Base-by-base conservation (phyloP, 306 rosid genomes). In the Vigna mungo region DNA sequence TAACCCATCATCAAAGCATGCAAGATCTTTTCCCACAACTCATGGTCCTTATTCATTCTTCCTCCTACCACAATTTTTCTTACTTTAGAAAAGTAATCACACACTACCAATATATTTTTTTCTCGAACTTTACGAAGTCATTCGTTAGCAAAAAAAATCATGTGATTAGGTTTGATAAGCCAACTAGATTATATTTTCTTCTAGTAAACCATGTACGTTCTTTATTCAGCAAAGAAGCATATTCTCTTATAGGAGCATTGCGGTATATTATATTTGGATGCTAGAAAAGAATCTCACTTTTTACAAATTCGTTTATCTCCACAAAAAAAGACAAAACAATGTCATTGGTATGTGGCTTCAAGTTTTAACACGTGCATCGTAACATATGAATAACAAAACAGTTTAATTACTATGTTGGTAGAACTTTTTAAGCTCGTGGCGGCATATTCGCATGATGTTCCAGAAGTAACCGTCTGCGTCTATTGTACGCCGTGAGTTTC, bases 371-470 rank as follows among this genome's bases (percentile, higher is more conserved):
- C 36, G 77, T 81, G 81, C 56, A 25, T 5, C 49, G 4, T 41
- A 41, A 41, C 46, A 41, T 41, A 41, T 2, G 46, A 41, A 41
- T 41, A 41, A 9, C 13, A 41, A 41, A 41, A 10, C 13, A 14
- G 46, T 10, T 37, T n/a, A 37, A 4, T 21, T 65, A 65, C 36
- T 7, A 21, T 3, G 46, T 7, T 15, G 8, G 25, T 23, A 4
- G 7, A 17, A 21, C 18, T 25, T 12, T 54, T 64, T 39, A 46
- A 60, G 36, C 3, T 6, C 32, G 20, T 18, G 34, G n/a, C 71
- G 70, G 80, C 53, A 78, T 73, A 72, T 78, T 72, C 76, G 12
- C 9, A 36, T 55, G 72, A 27, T 15, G 18, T 34, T 46, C 58
- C 47, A 62, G 43, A 72, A 77, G 11, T 12, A 18, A 48, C 13